Conservation (phyloP, 768 basidiomycete species). For the Psilocybe sp. region DNA sequence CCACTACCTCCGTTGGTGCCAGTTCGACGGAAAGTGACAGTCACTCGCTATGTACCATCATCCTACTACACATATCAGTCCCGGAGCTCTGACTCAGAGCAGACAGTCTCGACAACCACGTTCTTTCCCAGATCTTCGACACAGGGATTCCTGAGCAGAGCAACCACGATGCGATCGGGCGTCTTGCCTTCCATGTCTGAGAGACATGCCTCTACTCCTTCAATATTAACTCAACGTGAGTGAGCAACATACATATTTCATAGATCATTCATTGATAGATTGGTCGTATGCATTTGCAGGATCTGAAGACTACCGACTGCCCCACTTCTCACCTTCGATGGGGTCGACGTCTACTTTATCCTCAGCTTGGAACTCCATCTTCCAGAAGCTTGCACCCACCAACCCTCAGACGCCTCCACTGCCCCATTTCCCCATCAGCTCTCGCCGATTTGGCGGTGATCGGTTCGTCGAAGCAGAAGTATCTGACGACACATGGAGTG, state of each 20-base stretch:
- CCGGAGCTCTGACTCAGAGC: background rate
- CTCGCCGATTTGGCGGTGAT: background rate
- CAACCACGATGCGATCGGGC: no score
- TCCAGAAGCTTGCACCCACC: background rate
- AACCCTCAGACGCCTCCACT: background rate
- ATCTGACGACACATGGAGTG: constrained; percentile 1
- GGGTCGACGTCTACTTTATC: background rate
- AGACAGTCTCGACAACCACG: background rate
- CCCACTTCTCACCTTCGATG: no score
- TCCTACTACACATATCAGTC: constrained; percentile 3
- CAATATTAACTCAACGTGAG: no score
- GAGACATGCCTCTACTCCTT: no score
- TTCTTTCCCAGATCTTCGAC: background rate
- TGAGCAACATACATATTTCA: no score
- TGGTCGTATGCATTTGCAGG: no score
- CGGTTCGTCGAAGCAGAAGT: background rate
- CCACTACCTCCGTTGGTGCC: no score
- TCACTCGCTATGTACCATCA: constrained; percentile 5
- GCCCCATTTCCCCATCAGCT: background rate
- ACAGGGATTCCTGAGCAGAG: no score
- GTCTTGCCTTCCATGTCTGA: no score
- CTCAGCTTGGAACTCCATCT: background rate
- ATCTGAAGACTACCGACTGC: no score
- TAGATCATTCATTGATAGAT: no score
- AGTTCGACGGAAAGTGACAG: background rate